Conservation (phyloP, 2,329 filamentous ascomycete genomes). For the Pseudogymnoascus sp. region DNA sequence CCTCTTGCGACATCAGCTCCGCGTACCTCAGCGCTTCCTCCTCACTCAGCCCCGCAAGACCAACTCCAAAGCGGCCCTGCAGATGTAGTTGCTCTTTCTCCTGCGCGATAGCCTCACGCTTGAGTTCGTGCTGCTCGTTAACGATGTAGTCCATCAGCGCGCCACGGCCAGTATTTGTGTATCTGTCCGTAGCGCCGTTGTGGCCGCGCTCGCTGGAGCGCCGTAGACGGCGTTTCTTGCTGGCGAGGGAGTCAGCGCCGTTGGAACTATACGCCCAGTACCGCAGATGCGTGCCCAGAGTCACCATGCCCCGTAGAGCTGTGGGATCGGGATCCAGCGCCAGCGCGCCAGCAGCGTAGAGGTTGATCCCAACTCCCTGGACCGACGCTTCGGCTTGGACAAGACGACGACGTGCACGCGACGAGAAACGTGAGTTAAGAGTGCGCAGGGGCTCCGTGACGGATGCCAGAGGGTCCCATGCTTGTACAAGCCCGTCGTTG, state of each 20-base stretch:
- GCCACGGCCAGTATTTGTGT: slow-evolving; percentile 55
- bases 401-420: slow-evolving; percentile 69
- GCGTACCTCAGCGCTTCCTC: slow-evolving; percentile 58
- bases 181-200: slow-evolving; percentile 49
- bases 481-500: slow-evolving; percentile 88
- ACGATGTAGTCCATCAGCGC: slow-evolving; percentile 75
- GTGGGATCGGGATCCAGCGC: slow-evolving; percentile 82
- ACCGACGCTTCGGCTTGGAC: slow-evolving; percentile 60
- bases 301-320: slow-evolving; percentile 74
- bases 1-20: slow-evolving; percentile 57
- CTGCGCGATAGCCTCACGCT: slow-evolving; percentile 59
- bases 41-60: slow-evolving; percentile 58
- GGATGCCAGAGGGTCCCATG: slow-evolving; percentile 92
- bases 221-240: slow-evolving; percentile 69
- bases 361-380: slow-evolving; percentile 62
- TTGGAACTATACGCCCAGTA: slow-evolving; percentile 94
- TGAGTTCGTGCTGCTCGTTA: slow-evolving; percentile 75
- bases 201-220: slow-evolving; percentile 52
- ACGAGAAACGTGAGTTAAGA: slow-evolving; percentile 75
- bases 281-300: slow-evolving; percentile 76
- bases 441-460: slow-evolving; percentile 71
- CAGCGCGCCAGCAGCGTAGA: slow-evolving; percentile 76
- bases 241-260: slow-evolving; percentile 61
- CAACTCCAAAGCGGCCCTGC: slow-evolving; percentile 74
- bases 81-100: slow-evolving; percentile 62